Percentiles rank a stretch among this genome's conserved stretches.
Evolutionary conservation across 1,284 basidiomycete species (phyloP).

Genomic region (Chalciporus sp.): DNA sequence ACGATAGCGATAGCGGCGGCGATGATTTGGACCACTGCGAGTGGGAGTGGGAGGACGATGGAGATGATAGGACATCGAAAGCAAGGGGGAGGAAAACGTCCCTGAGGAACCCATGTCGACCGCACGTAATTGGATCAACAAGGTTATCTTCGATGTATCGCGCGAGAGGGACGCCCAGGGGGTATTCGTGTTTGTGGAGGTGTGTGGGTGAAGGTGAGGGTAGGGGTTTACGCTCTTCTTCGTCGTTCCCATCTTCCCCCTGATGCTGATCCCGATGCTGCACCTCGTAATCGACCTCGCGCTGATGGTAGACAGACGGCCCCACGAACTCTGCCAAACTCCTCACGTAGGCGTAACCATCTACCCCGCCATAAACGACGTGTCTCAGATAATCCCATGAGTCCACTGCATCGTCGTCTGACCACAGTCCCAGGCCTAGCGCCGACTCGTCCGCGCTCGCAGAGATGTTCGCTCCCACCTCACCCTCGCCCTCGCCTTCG

Average conservation of each 20-base stretch:
- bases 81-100: slow-evolving; percentile 18
- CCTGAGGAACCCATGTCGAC: slow-evolving; percentile 45
- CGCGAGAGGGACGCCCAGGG: slow-evolving; percentile 51
- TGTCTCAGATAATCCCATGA: slow-evolving; percentile 67
- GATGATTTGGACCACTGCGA: not conserved
- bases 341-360: slow-evolving; percentile 71
- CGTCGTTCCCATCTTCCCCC: not conserved
- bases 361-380: slow-evolving; percentile 73
- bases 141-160: slow-evolving; percentile 60
- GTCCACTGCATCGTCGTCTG: slow-evolving; percentile 44
- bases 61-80: not conserved
- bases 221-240: not conserved
- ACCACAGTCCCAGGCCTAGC: slow-evolving; percentile 39
- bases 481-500: slow-evolving; percentile 17
- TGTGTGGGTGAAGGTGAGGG: not conserved
- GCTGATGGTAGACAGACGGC: slow-evolving; percentile 15
- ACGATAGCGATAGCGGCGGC: slow-evolving; percentile 2
- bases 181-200: not conserved
- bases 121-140: slow-evolving; percentile 64
- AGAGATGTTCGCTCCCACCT: not conserved
- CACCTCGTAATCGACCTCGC: not conserved
- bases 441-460: not conserved
- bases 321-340: slow-evolving; percentile 71
- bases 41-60: too few species aligned
- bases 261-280: not conserved